Percentiles rank a stretch among this genome's conserved stretches.
phyloP scores from a whole-genome alignment of 257 asterid genomes.

The Ehretia macrophylla region DNA sequence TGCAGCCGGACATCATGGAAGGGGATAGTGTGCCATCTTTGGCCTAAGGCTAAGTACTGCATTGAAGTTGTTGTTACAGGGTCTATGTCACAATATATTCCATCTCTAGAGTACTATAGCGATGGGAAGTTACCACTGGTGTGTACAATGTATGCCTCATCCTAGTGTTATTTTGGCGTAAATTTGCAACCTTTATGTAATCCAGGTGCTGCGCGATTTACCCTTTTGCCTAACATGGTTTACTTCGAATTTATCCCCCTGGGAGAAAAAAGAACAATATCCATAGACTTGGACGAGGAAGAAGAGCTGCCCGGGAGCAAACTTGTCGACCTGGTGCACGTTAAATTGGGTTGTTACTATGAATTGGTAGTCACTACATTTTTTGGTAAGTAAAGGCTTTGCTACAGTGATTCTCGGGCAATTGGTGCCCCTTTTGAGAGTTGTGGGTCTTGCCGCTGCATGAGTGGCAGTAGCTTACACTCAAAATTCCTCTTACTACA shows the following conservation, averaged over 20 bases:
- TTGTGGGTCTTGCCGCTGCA: too few species aligned
- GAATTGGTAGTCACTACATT: constrained; percentile 74
- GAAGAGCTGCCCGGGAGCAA: constrained; percentile 26
- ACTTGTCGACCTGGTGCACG: constrained; percentile 64
- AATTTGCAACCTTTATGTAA: constrained; percentile 56
- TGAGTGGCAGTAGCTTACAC: too few species aligned
- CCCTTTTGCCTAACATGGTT: constrained; percentile 71
- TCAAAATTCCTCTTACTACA: too few species aligned
- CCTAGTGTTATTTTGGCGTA: constrained; percentile 71
- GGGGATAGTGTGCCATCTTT: constrained; percentile 58
- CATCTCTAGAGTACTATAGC: constrained; percentile 53
- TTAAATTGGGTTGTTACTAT: constrained; percentile 52
- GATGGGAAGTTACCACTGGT: constrained; percentile 57
- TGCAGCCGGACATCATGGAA: constrained; percentile 56
- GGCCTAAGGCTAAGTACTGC: constrained; percentile 73
- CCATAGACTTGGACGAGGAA: constrained; percentile 41
- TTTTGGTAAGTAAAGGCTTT: constrained; percentile 61
- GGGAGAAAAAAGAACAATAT: constrained; percentile 44
- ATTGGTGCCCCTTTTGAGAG: too few species aligned
- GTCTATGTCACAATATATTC: constrained; percentile 74
- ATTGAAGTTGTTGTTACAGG: constrained; percentile 86
- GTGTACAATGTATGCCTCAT: constrained; percentile 71
- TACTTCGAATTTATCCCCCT: constrained; percentile 65
- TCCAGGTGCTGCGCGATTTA: constrained; percentile 57
- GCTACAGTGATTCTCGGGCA: too few species aligned